Percentiles rank a stretch among this genome's conserved stretches.
phyloP scores from a whole-genome alignment of 2,329 filamentous ascomycete species.

The Microascus cirrosus region DNA sequence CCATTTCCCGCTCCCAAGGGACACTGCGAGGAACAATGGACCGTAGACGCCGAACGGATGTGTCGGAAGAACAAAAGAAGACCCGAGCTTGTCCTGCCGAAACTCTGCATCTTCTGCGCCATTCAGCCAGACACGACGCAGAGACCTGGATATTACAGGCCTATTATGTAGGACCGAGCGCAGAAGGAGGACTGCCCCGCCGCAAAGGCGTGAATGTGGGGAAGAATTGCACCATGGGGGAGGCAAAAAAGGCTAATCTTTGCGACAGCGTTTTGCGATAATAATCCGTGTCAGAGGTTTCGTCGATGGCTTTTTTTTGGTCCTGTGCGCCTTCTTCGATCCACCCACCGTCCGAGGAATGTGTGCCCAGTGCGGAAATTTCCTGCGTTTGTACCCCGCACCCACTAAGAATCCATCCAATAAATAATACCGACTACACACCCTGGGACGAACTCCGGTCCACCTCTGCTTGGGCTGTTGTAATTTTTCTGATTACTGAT shows the following conservation, averaged over 20 bases:
- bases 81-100: not conserved
- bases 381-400: not conserved
- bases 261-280: not conserved
- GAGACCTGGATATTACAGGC: not conserved
- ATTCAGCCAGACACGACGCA: not conserved
- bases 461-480: no score
- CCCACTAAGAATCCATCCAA: not conserved
- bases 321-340: not conserved
- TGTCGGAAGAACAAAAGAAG: not conserved
- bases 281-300: no score
- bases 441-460: no score
- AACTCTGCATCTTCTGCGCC: not conserved
- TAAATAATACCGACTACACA: no score
- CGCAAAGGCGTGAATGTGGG: constrained; percentile 3
- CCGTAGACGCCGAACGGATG: not conserved
- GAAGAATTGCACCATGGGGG: constrained; percentile 5
- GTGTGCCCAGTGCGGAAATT: not conserved
- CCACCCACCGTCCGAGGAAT: not conserved
- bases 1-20: no score
- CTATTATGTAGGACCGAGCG: not conserved
- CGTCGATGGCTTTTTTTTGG: no score
- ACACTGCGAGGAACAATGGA: no score
- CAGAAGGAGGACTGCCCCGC: not conserved
- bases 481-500: no score
- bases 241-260: constrained; percentile 4